Percentiles rank a stretch among this genome's conserved stretches.
Conservation (phyloP, 805 yeast genomes). For the Candida piceae region DNA sequence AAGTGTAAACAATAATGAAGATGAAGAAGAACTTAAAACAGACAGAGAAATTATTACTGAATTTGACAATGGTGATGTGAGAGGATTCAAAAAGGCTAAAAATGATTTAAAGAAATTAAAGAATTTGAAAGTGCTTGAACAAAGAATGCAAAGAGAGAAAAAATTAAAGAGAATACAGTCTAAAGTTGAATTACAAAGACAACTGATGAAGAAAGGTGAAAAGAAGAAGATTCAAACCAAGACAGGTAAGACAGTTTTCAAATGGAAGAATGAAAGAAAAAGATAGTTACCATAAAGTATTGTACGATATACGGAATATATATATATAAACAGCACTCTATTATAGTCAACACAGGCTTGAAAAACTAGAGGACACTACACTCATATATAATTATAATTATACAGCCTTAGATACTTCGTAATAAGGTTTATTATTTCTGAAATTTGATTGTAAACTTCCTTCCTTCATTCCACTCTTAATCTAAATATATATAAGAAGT, state of each 20-base stretch:
- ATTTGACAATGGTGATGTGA: slow-evolving; percentile 21
- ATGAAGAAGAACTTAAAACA: slow-evolving; percentile 17
- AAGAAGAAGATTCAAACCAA: slow-evolving; percentile 67
- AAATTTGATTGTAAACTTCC: too few species aligned
- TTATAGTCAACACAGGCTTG: too few species aligned
- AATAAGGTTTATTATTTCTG: too few species aligned
- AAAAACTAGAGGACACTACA: too few species aligned
- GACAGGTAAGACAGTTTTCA: slow-evolving; percentile 66
- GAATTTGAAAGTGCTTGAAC: slow-evolving; percentile 54
- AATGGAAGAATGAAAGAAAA: slow-evolving; percentile 82
- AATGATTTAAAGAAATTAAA: slow-evolving; percentile 50
- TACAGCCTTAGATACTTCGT: too few species aligned
- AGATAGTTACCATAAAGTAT: too few species aligned
- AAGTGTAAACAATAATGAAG: slow-evolving; percentile 26
- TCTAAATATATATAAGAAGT: too few species aligned
- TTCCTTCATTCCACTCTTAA: too few species aligned
- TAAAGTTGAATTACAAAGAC: slow-evolving; percentile 73
- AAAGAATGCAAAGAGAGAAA: slow-evolving; percentile 62
- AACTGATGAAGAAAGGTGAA: slow-evolving; percentile 85
- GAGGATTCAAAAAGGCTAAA: slow-evolving; percentile 19
- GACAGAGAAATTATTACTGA: slow-evolving; percentile 18
- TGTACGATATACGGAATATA: too few species aligned
- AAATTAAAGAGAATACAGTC: slow-evolving; percentile 65
- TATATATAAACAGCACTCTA: too few species aligned
- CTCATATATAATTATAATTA: too few species aligned